Base-by-base conservation (phyloP, 1,284 basidiomycete genomes). In the Austroboletus novae-zelandiae region DNA sequence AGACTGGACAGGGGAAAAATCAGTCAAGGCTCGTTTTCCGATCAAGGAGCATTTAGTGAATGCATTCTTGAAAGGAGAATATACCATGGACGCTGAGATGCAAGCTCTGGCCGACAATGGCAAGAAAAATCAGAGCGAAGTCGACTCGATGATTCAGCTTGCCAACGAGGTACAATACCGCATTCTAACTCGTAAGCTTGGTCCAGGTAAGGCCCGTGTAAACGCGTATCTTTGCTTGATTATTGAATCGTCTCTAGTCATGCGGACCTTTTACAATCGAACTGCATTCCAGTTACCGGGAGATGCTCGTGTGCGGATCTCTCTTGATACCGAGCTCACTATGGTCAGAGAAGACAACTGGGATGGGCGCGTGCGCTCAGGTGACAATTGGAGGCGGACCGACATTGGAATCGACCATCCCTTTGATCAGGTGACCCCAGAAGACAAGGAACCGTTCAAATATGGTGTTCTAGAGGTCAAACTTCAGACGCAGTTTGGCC, bases 1-100 rank as follows among this genome's bases (percentile, higher is more conserved):
- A 72, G 96, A 99, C 69, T 99, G 97, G 96, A 99, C 97, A 0
- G 96, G 96, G 31, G 96, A 99, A 71, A 99, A 98, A 73, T 96
- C 92, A 15, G 96, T 99, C 67, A 99, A 99, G 73, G 93, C 96
- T 29, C 92, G 96, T 9, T 98, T 99, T 75, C 88, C 94, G 1
- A 89, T 99, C 72, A 96, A 97, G 71, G 96, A 98, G 70, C 86
- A 94, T 59, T 84, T 93, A 52, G 89, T 98, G 61, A 98, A 98
- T 66, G 87, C 90, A 25, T 99, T 93, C 77, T 74, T 98, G 50
- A 77, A 78, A 25, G 96, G 96, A 27, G 87, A 92, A 62, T 90
- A 97, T 71, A 96, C 84, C 32, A 92, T 98, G 81, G 94, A 98
- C 66, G 91, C 82, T 30, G 95, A 98, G 59, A 94, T 98, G 70